Conservation (phyloP, 371 early-diverging fungal genomes). For the Mucor velutinosus region DNA sequence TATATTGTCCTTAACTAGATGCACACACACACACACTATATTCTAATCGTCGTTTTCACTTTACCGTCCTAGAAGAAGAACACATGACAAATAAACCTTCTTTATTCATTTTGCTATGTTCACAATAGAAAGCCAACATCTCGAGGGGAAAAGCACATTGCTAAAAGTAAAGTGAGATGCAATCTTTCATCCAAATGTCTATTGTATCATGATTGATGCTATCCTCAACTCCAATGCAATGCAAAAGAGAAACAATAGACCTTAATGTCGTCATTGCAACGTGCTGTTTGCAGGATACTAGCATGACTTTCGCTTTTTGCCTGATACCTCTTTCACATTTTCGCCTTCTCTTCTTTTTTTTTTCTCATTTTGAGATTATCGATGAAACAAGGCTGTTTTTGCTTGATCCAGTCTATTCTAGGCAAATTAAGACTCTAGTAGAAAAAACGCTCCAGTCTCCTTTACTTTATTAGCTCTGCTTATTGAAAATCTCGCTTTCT, state of each 20-base stretch:
- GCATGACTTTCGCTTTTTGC: not conserved
- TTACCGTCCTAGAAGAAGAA: not conserved
- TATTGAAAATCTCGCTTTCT: not conserved
- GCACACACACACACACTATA: conserved; percentile 7
- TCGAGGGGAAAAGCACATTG: not conserved
- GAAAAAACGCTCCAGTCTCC: not conserved
- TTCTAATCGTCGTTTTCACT: not conserved
- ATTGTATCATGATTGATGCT: not conserved
- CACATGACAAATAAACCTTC: conserved; percentile 10
- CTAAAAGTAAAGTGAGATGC: not conserved
- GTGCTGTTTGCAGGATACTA: not conserved
- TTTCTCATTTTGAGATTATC: not conserved
- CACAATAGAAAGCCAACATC: too few species aligned
- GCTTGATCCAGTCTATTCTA: not conserved
- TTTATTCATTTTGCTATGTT: not conserved
- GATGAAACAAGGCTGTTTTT: conserved; percentile 4
- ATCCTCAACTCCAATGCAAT: not conserved
- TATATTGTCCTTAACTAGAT: not conserved
- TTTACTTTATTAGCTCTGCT: not conserved
- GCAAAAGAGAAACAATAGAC: not conserved
- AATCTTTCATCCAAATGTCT: not conserved
- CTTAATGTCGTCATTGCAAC: conserved; percentile 13
- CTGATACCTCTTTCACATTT: too few species aligned
- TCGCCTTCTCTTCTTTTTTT: not conserved
- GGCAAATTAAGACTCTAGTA: not conserved